phyloP scores from a whole-genome alignment of 1,284 basidiomycete species.

The Heterobasidion parviporum region DNA sequence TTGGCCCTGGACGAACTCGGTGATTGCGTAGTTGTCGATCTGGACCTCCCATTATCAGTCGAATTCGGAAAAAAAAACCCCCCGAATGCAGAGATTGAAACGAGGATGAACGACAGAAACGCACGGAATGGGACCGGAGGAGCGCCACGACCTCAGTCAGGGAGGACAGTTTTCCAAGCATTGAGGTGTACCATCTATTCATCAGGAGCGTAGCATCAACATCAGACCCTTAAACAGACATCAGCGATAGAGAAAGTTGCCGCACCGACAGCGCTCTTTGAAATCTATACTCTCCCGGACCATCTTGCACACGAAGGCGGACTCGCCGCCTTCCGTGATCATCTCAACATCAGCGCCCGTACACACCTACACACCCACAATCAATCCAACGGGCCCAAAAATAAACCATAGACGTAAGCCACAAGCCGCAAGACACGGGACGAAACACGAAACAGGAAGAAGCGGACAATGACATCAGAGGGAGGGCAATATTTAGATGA shows the following conservation, averaged over 20 bases:
- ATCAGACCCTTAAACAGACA: neutral
- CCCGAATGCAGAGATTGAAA: too few relatives aligned
- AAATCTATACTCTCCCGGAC: constrained; percentile 60
- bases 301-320: constrained; percentile 70
- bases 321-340: constrained; percentile 83
- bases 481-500: neutral
- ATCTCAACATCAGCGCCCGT: constrained; percentile 83
- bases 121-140: constrained; percentile 46
- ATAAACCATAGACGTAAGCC: too few relatives aligned
- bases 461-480: neutral
- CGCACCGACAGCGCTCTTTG: constrained; percentile 43
- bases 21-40: constrained; percentile 81
- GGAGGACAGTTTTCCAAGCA: constrained; percentile 83
- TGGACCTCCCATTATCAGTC: constrained; percentile 21
- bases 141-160: constrained; percentile 50
- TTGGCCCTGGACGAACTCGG: constrained; percentile 76
- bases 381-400: neutral
- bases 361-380: constrained; percentile 46
- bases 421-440: too few relatives aligned
- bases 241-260: neutral
- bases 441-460: too few relatives aligned
- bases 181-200: constrained; percentile 85
- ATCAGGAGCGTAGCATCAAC: neutral
- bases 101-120: constrained; percentile 7
- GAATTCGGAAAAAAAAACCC: neutral